Base-by-base conservation (phyloP, 495 filamentous ascomycete species). In the Aspergillus baeticus region DNA sequence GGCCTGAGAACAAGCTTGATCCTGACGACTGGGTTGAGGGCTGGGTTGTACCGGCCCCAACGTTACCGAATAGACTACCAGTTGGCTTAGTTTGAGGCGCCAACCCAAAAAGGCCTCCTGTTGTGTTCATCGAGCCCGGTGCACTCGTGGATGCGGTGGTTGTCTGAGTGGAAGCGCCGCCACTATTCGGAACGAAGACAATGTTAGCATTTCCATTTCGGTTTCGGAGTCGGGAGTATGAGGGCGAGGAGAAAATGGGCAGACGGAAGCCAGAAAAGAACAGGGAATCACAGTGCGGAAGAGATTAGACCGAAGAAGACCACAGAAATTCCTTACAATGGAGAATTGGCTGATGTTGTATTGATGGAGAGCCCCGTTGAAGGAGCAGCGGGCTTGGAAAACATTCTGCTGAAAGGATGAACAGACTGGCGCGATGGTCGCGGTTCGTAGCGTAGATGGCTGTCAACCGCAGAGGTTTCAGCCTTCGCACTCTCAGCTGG, bases 341-440 rank as follows among this genome's bases (percentile, higher is more conserved):
- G 79, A 36, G 88, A 78, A 72, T 87, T 89, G 52, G 87, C 83
- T 34, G 84, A 78, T 41, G 75, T 81, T n/a, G 89, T 94, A 67
- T 90, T 92, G 66, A 94, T 88, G 54, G 84, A 89, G 51, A 92
- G 76, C 51, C 84, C 86, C 17, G 70, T 37, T 13, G 71, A 58
- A 26, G 71, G 65, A 22, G 65, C 58, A 21, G 87, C 81, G 57
- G 85, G 81, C 72, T 87, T 91, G 39, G 85, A 85, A 56, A 78
- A 78, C 75, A 78, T 78, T 38, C 17, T 63, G 60, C 46, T 21
- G 23, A 39, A 51, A 34, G 37, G 17, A 49, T 36, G 17, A 49
- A 14, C 26, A 34, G 44, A 20, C 26, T 29, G 8, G 8, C 4
- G 26, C 26, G 26, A 29, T 8, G 3, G 26, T 29, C 26, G 26